Percentiles rank a stretch among this genome's conserved stretches.
Conservation (phyloP, 805 yeast species). For the Candida vartiovaarae region DNA sequence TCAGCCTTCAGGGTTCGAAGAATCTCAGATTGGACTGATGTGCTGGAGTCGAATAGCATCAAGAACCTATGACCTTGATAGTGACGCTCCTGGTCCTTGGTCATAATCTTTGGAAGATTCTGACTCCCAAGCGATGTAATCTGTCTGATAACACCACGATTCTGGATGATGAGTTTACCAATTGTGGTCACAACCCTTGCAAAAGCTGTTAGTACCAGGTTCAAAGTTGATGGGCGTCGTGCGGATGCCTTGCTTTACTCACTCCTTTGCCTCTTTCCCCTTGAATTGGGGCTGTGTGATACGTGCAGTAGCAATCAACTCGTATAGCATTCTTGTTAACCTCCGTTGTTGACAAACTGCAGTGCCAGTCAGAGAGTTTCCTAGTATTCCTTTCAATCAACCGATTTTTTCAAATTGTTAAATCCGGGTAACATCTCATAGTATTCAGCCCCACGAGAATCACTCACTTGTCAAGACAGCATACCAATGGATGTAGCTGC, state of each 20-base stretch:
- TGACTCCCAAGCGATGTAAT: conserved; percentile 73
- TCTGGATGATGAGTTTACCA: conserved; percentile 75
- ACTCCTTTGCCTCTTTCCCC: conserved; percentile 56
- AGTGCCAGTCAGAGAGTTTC: too few species aligned
- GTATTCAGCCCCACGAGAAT: too few species aligned
- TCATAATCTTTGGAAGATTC: conserved; percentile 72
- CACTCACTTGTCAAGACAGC: too few species aligned
- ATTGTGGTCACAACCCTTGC: conserved; percentile 46
- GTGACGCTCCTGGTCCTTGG: conserved; percentile 82
- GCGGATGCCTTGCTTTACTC: background rate
- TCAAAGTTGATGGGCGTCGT: background rate
- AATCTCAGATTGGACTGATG: conserved; percentile 82
- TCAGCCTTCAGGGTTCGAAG: conserved; percentile 74
- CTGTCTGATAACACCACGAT: conserved; percentile 91
- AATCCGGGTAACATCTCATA: background rate
- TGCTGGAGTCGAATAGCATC: conserved; percentile 79
- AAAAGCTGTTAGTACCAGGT: conserved; percentile 1
- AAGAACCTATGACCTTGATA: conserved; percentile 86
- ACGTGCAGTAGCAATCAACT: conserved; percentile 84
- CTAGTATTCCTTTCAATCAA: background rate
- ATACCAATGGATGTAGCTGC: too few species aligned
- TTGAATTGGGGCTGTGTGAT: conserved; percentile 49
- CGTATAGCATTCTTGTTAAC: conserved; percentile 62
- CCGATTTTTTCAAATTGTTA: background rate
- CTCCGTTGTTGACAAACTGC: too few species aligned